Percentiles rank a stretch among this genome's conserved stretches.
phyloP scores from a whole-genome alignment of 2,329 filamentous ascomycete genomes.

The Colletotrichum somersetense region DNA sequence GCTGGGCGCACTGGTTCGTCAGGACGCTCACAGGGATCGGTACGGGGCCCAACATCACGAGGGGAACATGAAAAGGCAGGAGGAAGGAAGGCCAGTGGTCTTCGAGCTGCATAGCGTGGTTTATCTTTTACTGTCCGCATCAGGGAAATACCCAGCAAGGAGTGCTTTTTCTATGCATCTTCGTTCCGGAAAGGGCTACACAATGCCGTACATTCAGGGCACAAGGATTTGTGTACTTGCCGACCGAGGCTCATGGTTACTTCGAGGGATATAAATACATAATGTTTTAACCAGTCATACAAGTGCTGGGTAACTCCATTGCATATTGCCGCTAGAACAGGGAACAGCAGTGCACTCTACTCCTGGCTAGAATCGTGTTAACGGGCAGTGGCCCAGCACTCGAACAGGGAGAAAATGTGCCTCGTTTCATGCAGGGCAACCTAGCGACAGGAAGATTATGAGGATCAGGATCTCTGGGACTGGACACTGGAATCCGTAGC shows the following conservation, averaged over 20 bases:
- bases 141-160: conserved; percentile 31
- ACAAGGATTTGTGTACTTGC: not conserved
- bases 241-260: not conserved
- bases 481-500: not conserved
- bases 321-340: not conserved
- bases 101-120: conserved; percentile 38
- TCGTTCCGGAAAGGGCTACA: conserved; percentile 1
- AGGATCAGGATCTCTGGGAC: not conserved
- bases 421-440: not conserved
- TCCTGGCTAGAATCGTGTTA: not conserved
- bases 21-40: conserved; percentile 72
- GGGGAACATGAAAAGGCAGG: conserved; percentile 20
- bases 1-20: conserved; percentile 74
- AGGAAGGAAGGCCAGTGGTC: conserved; percentile 4
- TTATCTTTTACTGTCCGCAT: conserved; percentile 21
- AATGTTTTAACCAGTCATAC: not conserved
- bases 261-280: not conserved
- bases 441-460: not conserved
- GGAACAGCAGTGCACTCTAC: not conserved
- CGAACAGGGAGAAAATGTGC: not conserved
- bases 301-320: not conserved
- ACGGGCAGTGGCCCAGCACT: not conserved
- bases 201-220: not conserved
- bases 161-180: conserved; percentile 16
- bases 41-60: conserved; percentile 69